Base-by-base conservation (phyloP, 805 yeast species). In the Kuraishia ogatae region DNA sequence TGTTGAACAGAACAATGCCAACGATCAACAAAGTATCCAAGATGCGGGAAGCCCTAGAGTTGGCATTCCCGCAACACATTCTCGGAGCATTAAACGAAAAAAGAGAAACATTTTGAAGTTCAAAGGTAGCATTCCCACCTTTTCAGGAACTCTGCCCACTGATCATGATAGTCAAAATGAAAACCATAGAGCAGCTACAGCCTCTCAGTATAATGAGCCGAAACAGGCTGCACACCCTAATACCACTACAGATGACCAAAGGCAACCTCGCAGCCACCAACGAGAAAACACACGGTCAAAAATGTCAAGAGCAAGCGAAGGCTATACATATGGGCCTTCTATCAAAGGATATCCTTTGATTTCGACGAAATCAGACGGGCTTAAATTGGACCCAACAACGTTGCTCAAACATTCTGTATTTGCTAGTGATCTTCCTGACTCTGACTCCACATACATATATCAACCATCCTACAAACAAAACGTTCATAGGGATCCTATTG, bases 281-380 rank as follows among this genome's bases (percentile, higher is more conserved):
- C 17, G 17, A 35, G 43, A 11, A 35, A 35, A 35, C 15, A 13
- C 43, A 35, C 43, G 22, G 17, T 24, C 47, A 52, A 50, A 24
- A 22, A 50, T 48, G n/a, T 26, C 21, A 51, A 11, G 54, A 57
- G 43, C 39, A 54, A 57, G 43, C 43, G 53, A 23, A 13, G 28
- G 23, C n/a, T 62, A 61, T 48, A 76, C 71, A 50, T 71, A 64
- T 56, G 80, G 79, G 1, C 69, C 70, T 1, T 56, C 61, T 2
- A 67, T 72, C 17, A 68, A 74, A 52, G 82, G 81, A 1, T 79
- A 71, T 59, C 66, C 68, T 51, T 77, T 78, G 62, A 69, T 79
- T 35, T 35, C 43, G 4, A 35, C 15, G 4, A 35, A 35, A 15
- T 17, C 43, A 10, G 17, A 35, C 2, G 43, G 17, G 43, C 43